A percentile compares a stretch with the other conserved stretches of the same genome.
Conservation (phyloP, 495 filamentous ascomycete genomes). For the Neurospora sp. region DNA sequence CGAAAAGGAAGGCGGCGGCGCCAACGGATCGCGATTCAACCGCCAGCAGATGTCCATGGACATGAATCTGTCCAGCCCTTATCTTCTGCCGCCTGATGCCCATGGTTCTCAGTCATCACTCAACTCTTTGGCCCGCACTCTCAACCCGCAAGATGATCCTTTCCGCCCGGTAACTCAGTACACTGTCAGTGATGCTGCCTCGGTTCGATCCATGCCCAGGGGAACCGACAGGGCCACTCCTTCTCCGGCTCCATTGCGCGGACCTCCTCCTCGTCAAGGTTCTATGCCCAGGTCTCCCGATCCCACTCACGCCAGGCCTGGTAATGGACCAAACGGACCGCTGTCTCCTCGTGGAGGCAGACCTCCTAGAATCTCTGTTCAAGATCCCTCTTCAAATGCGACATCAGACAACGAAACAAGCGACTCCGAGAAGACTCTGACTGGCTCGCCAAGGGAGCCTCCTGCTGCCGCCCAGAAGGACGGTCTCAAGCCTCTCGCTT, state of each 20-base stretch:
- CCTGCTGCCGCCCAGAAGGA: constrained; percentile 21
- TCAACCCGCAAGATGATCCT: constrained; percentile 64
- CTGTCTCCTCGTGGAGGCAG: neutral
- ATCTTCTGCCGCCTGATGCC: constrained; percentile 74
- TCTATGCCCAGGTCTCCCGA: neutral
- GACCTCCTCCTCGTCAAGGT: neutral
- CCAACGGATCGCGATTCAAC: constrained; percentile 36
- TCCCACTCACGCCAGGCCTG: neutral
- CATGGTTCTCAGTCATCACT: constrained; percentile 76
- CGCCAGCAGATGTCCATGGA: constrained; percentile 80
- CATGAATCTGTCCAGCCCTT: constrained; percentile 72
- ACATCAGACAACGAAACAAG: neutral
- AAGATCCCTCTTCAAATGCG: neutral
- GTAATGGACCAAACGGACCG: neutral
- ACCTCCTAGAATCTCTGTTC: neutral
- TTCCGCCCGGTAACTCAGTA: constrained; percentile 65
- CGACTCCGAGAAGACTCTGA: neutral
- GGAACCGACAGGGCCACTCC: constrained; percentile 39
- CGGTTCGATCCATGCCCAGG: constrained; percentile 44
- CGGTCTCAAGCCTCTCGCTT: constrained; percentile 12
- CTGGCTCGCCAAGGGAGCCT: constrained; percentile 14
- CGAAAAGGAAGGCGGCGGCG: constrained; percentile 32
- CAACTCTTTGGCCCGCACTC: constrained; percentile 67
- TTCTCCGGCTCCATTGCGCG: neutral
- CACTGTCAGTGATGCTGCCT: constrained; percentile 45